Evolutionary conservation across 108 stramenopile species (phyloP), one percentile per base, ranked within the genome.

Genomic region (Cyclotella distinguenda): DNA sequence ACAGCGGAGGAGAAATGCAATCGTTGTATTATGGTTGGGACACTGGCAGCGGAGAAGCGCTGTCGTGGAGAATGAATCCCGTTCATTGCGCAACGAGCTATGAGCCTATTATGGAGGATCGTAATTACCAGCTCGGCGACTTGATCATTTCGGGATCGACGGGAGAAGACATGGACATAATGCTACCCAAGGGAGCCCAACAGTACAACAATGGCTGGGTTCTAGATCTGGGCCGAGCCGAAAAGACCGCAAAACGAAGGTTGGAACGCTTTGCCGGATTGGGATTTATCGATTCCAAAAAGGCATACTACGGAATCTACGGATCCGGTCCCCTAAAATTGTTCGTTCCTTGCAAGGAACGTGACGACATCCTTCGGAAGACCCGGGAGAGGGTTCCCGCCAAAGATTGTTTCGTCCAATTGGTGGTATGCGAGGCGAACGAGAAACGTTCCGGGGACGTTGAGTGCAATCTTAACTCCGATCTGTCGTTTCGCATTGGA

Each of bases 141-240:
- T 58, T 78, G 15, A 66, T 81, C 11, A 73, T 83, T 6, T 64
- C 53, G 13, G 84, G 84, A 16, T 71, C 68, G 21, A 49, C 60
- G 0, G 84, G 64, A 5, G 76, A 84, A 58, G 70, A 80, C 42
- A 30, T 83, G 44, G 82, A 89, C 40, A 38, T 80, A 15, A 70
- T 77, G 60, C 61, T 85, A 1, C 84, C 82, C 16, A 83, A 82
- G 60, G 55, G 70, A 32, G 33, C 54, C 2, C 42, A 42, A 15
- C 70, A 78, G 39, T 87, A 84, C 74, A 81, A 82, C 34, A n/a
- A 77, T 57, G 88, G 84, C 7, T 89, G 88, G 88, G 82, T 83
- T 4, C 56, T 83, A 10, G 88, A 86, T 72, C 26, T 89, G 11
- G 71, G 71, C 6, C 68, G 75, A 23, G 52, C 32, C 9, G 85